Percentiles rank a stretch among this genome's conserved stretches.
phyloP scores from a whole-genome alignment of 2,329 filamentous ascomycete genomes.

The Graphiopsis chlorocephala region DNA sequence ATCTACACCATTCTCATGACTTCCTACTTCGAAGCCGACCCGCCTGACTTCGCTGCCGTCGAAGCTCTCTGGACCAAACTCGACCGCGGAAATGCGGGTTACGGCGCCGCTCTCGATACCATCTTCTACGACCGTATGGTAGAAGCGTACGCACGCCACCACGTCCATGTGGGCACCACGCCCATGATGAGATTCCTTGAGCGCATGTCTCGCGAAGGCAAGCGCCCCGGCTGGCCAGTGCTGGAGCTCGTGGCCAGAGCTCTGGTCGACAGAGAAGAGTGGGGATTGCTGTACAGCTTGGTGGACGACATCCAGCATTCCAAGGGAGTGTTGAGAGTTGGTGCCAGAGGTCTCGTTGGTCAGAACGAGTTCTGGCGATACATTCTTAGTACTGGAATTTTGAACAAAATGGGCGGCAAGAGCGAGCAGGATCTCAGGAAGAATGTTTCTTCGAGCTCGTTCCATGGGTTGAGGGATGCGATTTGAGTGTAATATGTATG shows the following conservation, averaged over 20 bases:
- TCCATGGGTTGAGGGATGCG: not conserved
- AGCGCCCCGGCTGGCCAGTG: constrained; percentile 43
- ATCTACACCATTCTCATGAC: constrained; percentile 74
- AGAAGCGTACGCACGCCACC: constrained; percentile 58
- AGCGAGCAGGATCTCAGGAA: constrained; percentile 15
- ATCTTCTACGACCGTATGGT: constrained; percentile 69
- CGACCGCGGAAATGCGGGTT: constrained; percentile 31
- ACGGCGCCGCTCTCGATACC: constrained; percentile 42
- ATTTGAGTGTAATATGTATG: not conserved
- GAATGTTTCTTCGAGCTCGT: not conserved
- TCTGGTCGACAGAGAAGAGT: constrained; percentile 37
- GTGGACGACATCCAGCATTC: constrained; percentile 38
- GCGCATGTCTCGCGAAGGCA: constrained; percentile 39
- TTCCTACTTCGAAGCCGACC: constrained; percentile 57
- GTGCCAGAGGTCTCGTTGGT: constrained; percentile 22
- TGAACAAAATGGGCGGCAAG: constrained; percentile 21
- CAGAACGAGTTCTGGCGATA: constrained; percentile 31
- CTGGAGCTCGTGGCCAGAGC: constrained; percentile 39
- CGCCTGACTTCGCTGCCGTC: constrained; percentile 59
- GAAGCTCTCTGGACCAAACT: constrained; percentile 55
- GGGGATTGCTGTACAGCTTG: constrained; percentile 34
- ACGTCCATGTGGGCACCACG: constrained; percentile 46
- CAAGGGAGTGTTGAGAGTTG: constrained; percentile 29
- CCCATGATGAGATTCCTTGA: constrained; percentile 44
- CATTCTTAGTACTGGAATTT: constrained; percentile 23